A percentile compares a stretch with the other conserved stretches of the same genome.
phyloP scores from a whole-genome alignment of 306 rosid species.

The Gillenia trifoliata region DNA sequence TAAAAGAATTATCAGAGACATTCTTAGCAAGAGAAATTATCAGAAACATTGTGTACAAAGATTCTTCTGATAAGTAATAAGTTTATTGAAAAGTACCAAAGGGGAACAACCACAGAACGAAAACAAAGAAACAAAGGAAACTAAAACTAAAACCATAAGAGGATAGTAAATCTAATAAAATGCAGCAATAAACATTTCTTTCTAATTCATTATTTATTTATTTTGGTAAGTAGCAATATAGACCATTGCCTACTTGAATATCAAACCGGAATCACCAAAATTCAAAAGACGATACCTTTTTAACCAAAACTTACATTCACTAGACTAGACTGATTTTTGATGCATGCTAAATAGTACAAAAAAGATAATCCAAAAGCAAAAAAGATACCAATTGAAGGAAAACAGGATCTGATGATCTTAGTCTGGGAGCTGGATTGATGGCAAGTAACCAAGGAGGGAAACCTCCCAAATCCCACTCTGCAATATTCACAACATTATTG shows the following conservation, averaged over 20 bases:
- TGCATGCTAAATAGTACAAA: background rate
- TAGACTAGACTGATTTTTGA: background rate
- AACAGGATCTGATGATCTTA: slow-evolving; percentile 72
- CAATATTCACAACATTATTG: slow-evolving; percentile 10
- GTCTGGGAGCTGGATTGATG: slow-evolving; percentile 54
- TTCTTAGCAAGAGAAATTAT: background rate
- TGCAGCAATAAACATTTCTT: background rate
- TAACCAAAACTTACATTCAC: background rate
- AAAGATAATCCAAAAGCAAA: background rate
- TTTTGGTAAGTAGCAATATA: background rate
- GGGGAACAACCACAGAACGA: background rate
- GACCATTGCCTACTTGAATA: background rate
- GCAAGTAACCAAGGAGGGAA: slow-evolving; percentile 84
- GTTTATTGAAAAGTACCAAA: background rate
- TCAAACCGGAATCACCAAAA: background rate
- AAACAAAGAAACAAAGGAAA: background rate
- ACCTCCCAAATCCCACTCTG: slow-evolving; percentile 99
- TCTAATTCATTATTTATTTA: background rate
- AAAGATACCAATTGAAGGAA: slow-evolving; percentile 67
- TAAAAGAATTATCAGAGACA: background rate
- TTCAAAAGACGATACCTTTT: background rate
- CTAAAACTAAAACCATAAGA: background rate
- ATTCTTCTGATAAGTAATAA: background rate
- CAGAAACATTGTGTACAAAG: background rate
- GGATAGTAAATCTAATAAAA: background rate